Evolutionary conservation across 2,329 filamentous ascomycete species (phyloP), one percentile per base, ranked within the genome.

Genomic region (Bisporella sp.): DNA sequence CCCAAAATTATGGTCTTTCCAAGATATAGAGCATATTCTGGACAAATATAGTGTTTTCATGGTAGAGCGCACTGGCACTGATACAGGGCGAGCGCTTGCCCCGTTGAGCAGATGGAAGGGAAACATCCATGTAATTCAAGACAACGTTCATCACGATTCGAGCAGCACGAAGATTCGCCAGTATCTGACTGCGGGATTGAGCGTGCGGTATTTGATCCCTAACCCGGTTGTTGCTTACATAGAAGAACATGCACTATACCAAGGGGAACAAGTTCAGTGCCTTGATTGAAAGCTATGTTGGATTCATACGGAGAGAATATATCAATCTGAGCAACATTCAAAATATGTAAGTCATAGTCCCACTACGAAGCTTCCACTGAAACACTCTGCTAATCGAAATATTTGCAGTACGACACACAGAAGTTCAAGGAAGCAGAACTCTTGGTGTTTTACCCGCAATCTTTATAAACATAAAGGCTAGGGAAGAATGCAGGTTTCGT

Each of bases 11-110:
- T 96, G 91, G 91, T 86, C 85, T 47, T 76, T 82, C 44, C 79
- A 84, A 56, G 90, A 96, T 75, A 73, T 96, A 51, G 85, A 92
- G 60, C 86, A 92, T 59, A 96, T 96, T 52, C 74, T 96, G 21
- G 46, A 50, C 1, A 33, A 33, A 31, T 50, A 46, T 40, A 44
- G 48, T 31, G 30, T n/a, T 11, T 45, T 49, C 31, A 87, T 90
- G 52, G 78, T 92, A 29, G 86, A 96, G 73, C 82, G 90, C 53
- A 84, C 83, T 44, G 90, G 89, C 45, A 95, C 89, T 30, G 87
- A 93, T 62, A 86, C 93, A 47, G 87, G 95, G 54, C 87, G 92
- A 64, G 89, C 90, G 2, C 75, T 95, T 45, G 84, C 85, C n/a
- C 84, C 81, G 40, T 73, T 95, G 45, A 84, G 89, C 64, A 79